These are phyloP conservation scores for Alisma plantagoaquatica DNA, from an alignment of 106 monocot genomes.

Conservation along the genomic window DNA sequence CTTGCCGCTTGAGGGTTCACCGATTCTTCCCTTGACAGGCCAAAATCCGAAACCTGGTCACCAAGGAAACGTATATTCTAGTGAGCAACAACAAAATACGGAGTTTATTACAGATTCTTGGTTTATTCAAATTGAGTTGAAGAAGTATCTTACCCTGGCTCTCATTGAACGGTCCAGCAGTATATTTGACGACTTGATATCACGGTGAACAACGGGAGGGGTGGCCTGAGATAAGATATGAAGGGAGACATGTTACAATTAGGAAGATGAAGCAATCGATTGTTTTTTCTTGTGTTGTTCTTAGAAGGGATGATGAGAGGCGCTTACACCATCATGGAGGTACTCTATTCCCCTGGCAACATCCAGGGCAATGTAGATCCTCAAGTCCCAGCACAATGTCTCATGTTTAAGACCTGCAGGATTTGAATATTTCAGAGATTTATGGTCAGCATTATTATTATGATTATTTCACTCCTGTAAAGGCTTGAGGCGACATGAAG, in stretches of 20 bases:
- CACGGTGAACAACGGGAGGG: slow-evolving; percentile 90
- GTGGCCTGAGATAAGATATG: slow-evolving; percentile 46
- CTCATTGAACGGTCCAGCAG: slow-evolving; percentile 74
- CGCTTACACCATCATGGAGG: slow-evolving; percentile 90
- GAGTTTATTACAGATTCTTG: too few relatives aligned
- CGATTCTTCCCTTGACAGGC: slow-evolving; percentile 84
- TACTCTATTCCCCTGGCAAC: slow-evolving; percentile 97
- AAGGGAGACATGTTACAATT: too few relatives aligned
- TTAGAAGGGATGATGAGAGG: too few relatives aligned
- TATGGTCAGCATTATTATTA: background rate
- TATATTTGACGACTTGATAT: slow-evolving; percentile 92
- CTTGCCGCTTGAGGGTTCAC: slow-evolving; percentile 37
- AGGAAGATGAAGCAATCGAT: too few relatives aligned
- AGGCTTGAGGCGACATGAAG: background rate
- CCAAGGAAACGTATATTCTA: too few relatives aligned
- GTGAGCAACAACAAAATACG: too few relatives aligned
- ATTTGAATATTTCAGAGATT: slow-evolving; percentile 1
- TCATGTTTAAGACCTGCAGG: slow-evolving; percentile 39
- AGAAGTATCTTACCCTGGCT: slow-evolving; percentile 60
- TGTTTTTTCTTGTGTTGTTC: too few relatives aligned
- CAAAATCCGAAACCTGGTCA: slow-evolving; percentile 90
- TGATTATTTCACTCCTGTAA: background rate
- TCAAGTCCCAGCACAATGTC: slow-evolving; percentile 61
- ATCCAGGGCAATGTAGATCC: slow-evolving; percentile 77
- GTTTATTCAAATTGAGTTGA: too few relatives aligned